phyloP scores from a whole-genome alignment of 495 filamentous ascomycete species.

The Glonium stellatum region DNA sequence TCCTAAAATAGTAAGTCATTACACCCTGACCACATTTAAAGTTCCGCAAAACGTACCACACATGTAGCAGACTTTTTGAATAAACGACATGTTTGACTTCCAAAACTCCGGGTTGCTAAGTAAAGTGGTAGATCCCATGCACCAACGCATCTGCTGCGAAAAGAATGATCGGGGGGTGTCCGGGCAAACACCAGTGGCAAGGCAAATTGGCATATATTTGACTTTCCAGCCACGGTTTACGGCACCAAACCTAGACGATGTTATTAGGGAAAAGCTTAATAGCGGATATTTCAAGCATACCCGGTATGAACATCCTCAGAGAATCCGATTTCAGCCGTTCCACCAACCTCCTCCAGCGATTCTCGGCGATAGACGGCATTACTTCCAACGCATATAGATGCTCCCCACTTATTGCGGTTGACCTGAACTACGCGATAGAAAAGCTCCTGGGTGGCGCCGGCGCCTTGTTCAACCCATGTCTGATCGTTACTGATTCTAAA shows the following conservation, averaged over 20 bases:
- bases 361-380: conserved; percentile 31
- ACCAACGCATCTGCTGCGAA: conserved; percentile 33
- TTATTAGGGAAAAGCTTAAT: not conserved
- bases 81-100: conserved; percentile 20
- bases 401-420: conserved; percentile 30
- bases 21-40: not conserved
- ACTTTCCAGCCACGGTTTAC: conserved; percentile 31
- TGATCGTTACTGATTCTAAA: conserved; percentile 26
- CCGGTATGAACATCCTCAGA: conserved; percentile 34
- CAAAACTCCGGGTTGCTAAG: conserved; percentile 27
- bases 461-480: conserved; percentile 33
- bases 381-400: conserved; percentile 30
- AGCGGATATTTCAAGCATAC: not conserved
- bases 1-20: not conserved
- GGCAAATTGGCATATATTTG: conserved; percentile 29
- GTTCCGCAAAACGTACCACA: conserved; percentile 14
- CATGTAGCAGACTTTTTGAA: conserved; percentile 31
- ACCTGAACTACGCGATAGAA: conserved; percentile 31
- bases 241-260: conserved; percentile 4
- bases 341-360: conserved; percentile 27
- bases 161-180: conserved; percentile 30
- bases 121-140: conserved; percentile 27
- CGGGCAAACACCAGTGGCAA: conserved; percentile 30
- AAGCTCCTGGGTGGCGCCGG: conserved; percentile 25
- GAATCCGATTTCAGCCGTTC: conserved; percentile 25